Evolutionary conservation across 495 filamentous ascomycete genomes (phyloP).

Genomic region (Hyaloscypha hepaticicola): DNA sequence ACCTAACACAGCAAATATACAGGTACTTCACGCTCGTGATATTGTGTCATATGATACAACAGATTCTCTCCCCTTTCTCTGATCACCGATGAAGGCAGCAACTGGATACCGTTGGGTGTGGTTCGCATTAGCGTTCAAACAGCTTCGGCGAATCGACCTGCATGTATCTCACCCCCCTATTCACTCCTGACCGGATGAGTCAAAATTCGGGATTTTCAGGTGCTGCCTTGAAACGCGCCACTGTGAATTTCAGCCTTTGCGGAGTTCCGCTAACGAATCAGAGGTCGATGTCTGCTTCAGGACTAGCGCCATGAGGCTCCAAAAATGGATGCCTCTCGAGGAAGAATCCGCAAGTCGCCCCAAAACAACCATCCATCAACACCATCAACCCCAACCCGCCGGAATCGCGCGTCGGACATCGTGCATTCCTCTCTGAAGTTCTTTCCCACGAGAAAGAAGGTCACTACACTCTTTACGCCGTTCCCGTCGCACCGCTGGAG

Average conservation of each 20-base stretch:
- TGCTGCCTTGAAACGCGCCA: not conserved
- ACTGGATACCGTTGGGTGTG: not conserved
- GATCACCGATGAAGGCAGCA: not conserved
- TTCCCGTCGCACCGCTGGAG: slow-evolving; percentile 21
- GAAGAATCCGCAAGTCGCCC: not conserved
- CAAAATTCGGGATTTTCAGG: not conserved
- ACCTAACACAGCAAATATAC: too few species aligned
- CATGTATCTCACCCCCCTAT: slow-evolving; percentile 1
- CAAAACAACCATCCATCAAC: slow-evolving; percentile 13
- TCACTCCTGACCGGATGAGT: slow-evolving; percentile 1
- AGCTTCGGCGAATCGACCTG: not conserved
- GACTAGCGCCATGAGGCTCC: not conserved
- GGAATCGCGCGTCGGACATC: slow-evolving; percentile 33
- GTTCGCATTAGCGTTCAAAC: not conserved
- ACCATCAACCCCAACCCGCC: slow-evolving; percentile 13
- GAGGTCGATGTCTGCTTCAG: not conserved
- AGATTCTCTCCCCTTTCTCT: not conserved
- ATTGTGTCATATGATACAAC: not conserved
- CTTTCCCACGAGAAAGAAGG: slow-evolving; percentile 33
- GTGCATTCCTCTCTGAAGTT: slow-evolving; percentile 30
- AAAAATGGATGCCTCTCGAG: not conserved
- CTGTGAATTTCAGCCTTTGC: not conserved
- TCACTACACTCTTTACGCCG: slow-evolving; percentile 26
- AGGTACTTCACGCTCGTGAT: too few species aligned
- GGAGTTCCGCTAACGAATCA: not conserved